Percentiles rank a stretch among this genome's conserved stretches.
phyloP scores from a whole-genome alignment of 345 rosid species.

The Xanthoceras sorbifolium region DNA sequence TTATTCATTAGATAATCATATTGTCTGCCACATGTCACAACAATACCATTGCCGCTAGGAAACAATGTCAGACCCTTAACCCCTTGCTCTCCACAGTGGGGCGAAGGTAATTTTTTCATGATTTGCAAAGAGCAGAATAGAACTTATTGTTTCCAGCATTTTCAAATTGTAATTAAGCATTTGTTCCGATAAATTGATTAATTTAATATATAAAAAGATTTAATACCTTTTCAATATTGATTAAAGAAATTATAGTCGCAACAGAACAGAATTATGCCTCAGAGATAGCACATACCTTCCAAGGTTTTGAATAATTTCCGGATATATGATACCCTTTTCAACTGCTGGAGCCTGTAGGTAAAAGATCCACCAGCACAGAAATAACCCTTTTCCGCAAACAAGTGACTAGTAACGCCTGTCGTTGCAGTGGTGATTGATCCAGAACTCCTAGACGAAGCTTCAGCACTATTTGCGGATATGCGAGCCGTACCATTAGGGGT shows the following conservation, averaged over 20 bases:
- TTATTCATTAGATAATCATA: neutral
- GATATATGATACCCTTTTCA: constrained; percentile 67
- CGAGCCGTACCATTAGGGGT: constrained; percentile 47
- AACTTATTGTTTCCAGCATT: neutral
- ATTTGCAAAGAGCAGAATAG: neutral
- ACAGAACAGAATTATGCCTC: neutral
- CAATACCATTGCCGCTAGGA: neutral
- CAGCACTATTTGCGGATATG: constrained; percentile 36
- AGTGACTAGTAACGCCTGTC: constrained; percentile 42
- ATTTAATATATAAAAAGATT: neutral
- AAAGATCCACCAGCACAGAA: constrained; percentile 75
- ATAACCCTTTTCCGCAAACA: constrained; percentile 82
- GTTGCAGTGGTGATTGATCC: constrained; percentile 32
- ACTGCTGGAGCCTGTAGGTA: constrained; percentile 64
- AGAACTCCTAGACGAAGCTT: constrained; percentile 32
- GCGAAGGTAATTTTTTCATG: neutral
- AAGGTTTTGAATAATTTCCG: constrained; percentile 81
- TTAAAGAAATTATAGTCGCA: neutral
- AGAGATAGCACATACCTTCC: constrained; percentile 60
- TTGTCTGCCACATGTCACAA: neutral
- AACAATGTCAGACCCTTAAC: neutral
- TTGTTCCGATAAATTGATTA: neutral
- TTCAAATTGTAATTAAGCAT: neutral
- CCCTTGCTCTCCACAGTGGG: neutral
- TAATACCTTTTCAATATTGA: neutral